A percentile compares a stretch with the other conserved stretches of the same genome.
Conservation (phyloP, 257 asterid genomes). For the Catharanthus roseus region DNA sequence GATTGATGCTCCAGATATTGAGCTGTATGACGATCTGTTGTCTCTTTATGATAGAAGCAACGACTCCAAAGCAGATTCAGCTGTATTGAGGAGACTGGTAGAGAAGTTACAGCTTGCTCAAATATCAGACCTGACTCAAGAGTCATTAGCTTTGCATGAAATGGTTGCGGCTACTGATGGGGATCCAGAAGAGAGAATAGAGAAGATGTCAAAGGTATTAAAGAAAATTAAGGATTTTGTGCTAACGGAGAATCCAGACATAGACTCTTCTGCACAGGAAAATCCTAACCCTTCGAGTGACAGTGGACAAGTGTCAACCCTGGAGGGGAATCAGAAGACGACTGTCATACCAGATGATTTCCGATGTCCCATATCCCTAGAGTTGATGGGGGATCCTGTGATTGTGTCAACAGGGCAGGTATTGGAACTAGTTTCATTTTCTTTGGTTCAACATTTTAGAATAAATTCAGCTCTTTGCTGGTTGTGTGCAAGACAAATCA, state of each 20-base stretch:
- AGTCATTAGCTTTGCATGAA: constrained; percentile 93
- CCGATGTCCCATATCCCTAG: constrained; percentile 93
- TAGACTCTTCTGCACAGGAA: constrained; percentile 31
- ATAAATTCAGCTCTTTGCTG: background rate
- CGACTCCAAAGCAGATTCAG: constrained; percentile 43
- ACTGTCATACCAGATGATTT: constrained; percentile 90
- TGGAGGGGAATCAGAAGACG: constrained; percentile 40
- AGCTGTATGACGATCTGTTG: constrained; percentile 70
- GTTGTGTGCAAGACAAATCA: background rate
- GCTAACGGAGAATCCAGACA: constrained; percentile 67
- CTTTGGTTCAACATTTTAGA: background rate
- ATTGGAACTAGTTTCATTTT: constrained; percentile 14
- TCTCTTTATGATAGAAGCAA: constrained; percentile 45
- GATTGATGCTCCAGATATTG: constrained; percentile 65
- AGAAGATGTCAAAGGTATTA: constrained; percentile 86
- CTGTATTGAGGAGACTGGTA: constrained; percentile 54
- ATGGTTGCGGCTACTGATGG: constrained; percentile 82
- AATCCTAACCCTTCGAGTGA: constrained; percentile 48
- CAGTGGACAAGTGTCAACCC: constrained; percentile 36
- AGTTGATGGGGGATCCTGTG: constrained; percentile 95
- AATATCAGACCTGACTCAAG: constrained; percentile 82
- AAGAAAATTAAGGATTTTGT: constrained; percentile 93
- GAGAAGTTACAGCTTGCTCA: constrained; percentile 75
- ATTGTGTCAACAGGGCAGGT: constrained; percentile 99
- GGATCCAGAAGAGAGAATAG: constrained; percentile 83